Base-by-base conservation (phyloP, 768 basidiomycete genomes). In the Collybia nuda region DNA sequence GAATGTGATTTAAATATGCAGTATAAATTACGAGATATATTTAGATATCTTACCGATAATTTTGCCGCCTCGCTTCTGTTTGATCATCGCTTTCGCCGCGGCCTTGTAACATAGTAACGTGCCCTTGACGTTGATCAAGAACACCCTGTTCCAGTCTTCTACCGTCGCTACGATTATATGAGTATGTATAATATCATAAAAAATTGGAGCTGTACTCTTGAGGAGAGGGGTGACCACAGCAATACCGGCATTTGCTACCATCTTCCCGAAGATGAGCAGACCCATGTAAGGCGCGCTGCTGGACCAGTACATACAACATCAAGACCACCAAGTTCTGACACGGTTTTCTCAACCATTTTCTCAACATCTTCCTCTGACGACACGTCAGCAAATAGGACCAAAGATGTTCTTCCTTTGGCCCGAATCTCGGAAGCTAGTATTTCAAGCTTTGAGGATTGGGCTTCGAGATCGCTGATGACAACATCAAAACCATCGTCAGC, bases 21-120 rank as follows among this genome's bases (percentile, higher is more conserved):
- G 9, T 14, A 11, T 32, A 14, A 5, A 14, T 32, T 32, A 11
- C 7, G 14, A 32, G 32, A 32, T 32, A 32, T 32, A 11, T 32
- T 32, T 32, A 32, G 32, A 32, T 32, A 11, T 32, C 14, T 9
- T 32, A 41, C 85, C 78, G 23, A 85, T 74, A 51, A 87, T 80
- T n/a, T 77, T 70, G 1, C 84, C 81, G 15, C 81, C 76, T 5
- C 64, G 66, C 0, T 76, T 73, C 64, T 80, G 79, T 6, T 58
- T 49, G 9, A 83, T 71, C 86, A 87, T 87, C 56, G 80, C 77
- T 45, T 67, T 68, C n/a, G 80, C 84, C 2, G 84, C 86, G 51
- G 84, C 72, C 47, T 85, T 81, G 40, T 85, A 86, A 59, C 81
- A 85, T 52, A 81, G 72, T 66, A 80, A 84, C 2, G 75, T 67